phyloP scores from a whole-genome alignment of 805 yeast species.

The Lachancea mirantina region DNA sequence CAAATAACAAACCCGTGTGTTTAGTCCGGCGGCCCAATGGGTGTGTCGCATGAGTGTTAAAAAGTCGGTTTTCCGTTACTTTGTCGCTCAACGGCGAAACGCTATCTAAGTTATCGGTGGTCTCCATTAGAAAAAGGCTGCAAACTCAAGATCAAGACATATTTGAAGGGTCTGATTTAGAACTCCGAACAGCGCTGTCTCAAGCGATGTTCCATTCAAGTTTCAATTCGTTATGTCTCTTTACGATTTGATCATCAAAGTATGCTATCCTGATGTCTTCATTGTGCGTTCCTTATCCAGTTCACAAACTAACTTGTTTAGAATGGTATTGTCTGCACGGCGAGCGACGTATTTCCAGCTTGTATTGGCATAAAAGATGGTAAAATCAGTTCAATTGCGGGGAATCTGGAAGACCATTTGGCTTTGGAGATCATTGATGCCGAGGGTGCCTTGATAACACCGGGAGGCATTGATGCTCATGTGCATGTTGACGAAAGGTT shows the following conservation, averaged over 20 bases:
- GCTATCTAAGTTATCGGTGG: too few relatives aligned
- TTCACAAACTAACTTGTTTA: constrained; percentile 3
- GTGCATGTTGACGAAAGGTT: constrained; percentile 41
- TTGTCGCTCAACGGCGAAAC: too few relatives aligned
- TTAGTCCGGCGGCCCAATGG: too few relatives aligned
- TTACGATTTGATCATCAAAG: constrained; percentile 4
- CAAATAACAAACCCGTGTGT: too few relatives aligned
- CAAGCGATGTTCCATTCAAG: too few relatives aligned
- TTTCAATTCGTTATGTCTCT: too few relatives aligned
- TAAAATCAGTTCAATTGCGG: constrained; percentile 33
- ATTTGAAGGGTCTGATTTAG: too few relatives aligned
- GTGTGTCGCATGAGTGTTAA: too few relatives aligned
- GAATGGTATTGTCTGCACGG: constrained; percentile 18
- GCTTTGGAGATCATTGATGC: constrained; percentile 36
- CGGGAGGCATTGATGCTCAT: constrained; percentile 47
- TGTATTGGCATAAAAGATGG: constrained; percentile 39
- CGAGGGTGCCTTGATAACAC: constrained; percentile 41
- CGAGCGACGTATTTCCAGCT: constrained; percentile 22
- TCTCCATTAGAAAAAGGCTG: too few relatives aligned
- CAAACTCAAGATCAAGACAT: too few relatives aligned
- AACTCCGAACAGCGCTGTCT: too few relatives aligned
- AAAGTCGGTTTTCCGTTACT: too few relatives aligned
- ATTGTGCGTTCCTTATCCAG: not conserved
- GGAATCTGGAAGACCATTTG: constrained; percentile 15
- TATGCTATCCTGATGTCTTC: not conserved